These are phyloP conservation scores for Russula foetens DNA, from an alignment of 768 basidiomycete species.

Conservation along the genomic window DNA sequence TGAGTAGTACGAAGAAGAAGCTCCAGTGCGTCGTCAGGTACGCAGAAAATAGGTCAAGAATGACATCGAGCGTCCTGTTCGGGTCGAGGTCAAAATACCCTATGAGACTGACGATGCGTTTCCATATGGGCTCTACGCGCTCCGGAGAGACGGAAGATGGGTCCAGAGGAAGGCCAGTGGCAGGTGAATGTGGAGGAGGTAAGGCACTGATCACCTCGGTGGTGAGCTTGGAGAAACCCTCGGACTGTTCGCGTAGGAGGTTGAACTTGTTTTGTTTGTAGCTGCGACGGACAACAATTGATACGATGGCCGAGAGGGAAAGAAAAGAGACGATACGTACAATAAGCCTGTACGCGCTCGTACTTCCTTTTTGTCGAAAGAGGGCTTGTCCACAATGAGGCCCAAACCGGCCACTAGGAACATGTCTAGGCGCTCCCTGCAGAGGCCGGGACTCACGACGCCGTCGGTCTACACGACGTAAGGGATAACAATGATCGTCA, in stretches of 20 bases:
- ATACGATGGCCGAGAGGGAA: neutral
- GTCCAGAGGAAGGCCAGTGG: slow-evolving; percentile 60
- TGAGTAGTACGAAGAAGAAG: slow-evolving; percentile 84
- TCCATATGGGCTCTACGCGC: slow-evolving; percentile 66
- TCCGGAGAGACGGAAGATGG: slow-evolving; percentile 47
- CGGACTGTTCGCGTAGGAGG: slow-evolving; percentile 91
- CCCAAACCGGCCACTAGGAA: slow-evolving; percentile 53
- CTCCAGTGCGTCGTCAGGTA: slow-evolving; percentile 75
- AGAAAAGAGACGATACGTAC: slow-evolving; percentile 37
- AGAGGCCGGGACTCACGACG: slow-evolving; percentile 50
- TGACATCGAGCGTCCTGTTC: slow-evolving; percentile 85
- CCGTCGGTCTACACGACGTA: slow-evolving; percentile 39
- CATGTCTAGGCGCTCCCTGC: slow-evolving; percentile 70
- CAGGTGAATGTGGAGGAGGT: slow-evolving; percentile 63
- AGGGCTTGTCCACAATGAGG: slow-evolving; percentile 56
- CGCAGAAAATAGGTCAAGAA: slow-evolving; percentile 83
- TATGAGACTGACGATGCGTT: slow-evolving; percentile 79
- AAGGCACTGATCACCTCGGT: slow-evolving; percentile 74
- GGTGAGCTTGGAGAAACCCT: slow-evolving; percentile 91
- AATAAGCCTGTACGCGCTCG: slow-evolving; percentile 73
- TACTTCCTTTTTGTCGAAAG: slow-evolving; percentile 73
- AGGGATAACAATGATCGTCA: neutral
- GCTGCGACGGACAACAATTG: slow-evolving; percentile 33
- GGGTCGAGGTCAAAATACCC: slow-evolving; percentile 97
- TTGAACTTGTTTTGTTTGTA: slow-evolving; percentile 99